phyloP scores from a whole-genome alignment of 2,329 filamentous ascomycete genomes.

The Fusarium neocosmosporiellum region DNA sequence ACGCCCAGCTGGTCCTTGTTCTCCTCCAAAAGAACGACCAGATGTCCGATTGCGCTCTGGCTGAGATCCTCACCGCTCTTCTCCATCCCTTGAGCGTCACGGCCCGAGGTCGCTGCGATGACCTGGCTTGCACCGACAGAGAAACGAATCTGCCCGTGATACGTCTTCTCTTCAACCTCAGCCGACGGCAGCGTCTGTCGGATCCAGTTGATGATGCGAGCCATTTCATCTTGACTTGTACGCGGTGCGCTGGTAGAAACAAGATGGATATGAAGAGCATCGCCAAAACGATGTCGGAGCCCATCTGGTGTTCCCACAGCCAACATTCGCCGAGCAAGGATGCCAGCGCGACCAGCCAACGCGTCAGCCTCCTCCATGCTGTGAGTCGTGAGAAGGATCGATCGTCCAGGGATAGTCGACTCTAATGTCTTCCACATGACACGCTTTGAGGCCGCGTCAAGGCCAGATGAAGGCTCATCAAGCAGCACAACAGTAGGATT shows the following conservation, averaged over 20 bases:
- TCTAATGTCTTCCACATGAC: slow-evolving; percentile 92
- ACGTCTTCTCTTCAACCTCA: slow-evolving; percentile 77
- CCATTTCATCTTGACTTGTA: slow-evolving; percentile 76
- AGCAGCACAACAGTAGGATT: slow-evolving; percentile 89
- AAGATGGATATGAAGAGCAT: slow-evolving; percentile 83
- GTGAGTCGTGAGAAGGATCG: slow-evolving; percentile 89
- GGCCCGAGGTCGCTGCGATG: slow-evolving; percentile 38
- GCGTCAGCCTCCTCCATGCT: slow-evolving; percentile 97
- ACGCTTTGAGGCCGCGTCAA: slow-evolving; percentile 91
- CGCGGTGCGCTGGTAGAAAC: slow-evolving; percentile 80
- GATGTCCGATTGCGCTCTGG: slow-evolving; percentile 69
- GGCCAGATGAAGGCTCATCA: slow-evolving; percentile 88
- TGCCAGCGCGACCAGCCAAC: slow-evolving; percentile 83
- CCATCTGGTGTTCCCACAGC: slow-evolving; percentile 81
- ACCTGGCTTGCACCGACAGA: slow-evolving; percentile 69
- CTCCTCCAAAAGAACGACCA: slow-evolving; percentile 80
- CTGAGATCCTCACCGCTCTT: slow-evolving; percentile 42
- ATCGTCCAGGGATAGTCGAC: slow-evolving; percentile 79
- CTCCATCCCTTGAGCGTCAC: slow-evolving; percentile 37
- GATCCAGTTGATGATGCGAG: slow-evolving; percentile 75
- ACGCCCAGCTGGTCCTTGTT: slow-evolving; percentile 76
- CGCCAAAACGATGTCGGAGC: slow-evolving; percentile 79
- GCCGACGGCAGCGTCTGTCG: slow-evolving; percentile 69
- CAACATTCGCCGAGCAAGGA: slow-evolving; percentile 87
- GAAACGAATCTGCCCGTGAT: slow-evolving; percentile 90